Percentiles rank a stretch among this genome's conserved stretches.
These are phyloP conservation scores for Fusarium goolgardi DNA, from an alignment of 2,329 filamentous ascomycete genomes.

Conservation along the genomic window DNA sequence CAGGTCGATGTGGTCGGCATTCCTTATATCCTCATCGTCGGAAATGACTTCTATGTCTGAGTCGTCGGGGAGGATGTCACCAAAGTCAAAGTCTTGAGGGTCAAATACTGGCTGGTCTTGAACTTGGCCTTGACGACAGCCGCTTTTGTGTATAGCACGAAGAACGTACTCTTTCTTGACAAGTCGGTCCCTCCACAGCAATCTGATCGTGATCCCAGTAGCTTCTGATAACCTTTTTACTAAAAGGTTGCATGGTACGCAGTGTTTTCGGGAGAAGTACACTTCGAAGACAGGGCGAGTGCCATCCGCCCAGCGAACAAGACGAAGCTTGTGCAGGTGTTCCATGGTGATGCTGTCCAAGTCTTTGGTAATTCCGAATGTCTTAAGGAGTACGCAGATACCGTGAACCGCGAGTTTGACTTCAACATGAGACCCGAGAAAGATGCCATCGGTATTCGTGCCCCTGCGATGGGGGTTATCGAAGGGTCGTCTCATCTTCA, in stretches of 20 bases:
- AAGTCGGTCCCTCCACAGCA: conserved; percentile 48
- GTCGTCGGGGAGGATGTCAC: conserved; percentile 29
- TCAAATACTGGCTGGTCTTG: conserved; percentile 13
- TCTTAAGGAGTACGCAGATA: conserved; percentile 45
- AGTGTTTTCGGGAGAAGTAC: conserved; percentile 53
- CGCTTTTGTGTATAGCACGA: neutral
- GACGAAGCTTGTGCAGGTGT: conserved; percentile 42
- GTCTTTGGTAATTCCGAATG: conserved; percentile 44
- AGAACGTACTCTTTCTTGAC: conserved; percentile 45
- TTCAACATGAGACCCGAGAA: conserved; percentile 54
- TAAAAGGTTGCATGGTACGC: conserved; percentile 45
- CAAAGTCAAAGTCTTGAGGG: conserved; percentile 43
- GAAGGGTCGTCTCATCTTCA: conserved; percentile 48
- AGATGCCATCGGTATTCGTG: conserved; percentile 41
- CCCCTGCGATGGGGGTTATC: conserved; percentile 37
- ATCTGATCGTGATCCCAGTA: conserved; percentile 46
- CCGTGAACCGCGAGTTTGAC: conserved; percentile 55
- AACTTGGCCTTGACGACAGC: neutral
- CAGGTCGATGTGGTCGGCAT: conserved; percentile 39
- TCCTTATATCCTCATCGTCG: conserved; percentile 10
- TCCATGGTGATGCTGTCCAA: conserved; percentile 35
- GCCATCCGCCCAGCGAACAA: conserved; percentile 44
- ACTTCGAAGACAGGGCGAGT: conserved; percentile 49
- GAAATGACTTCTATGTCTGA: conserved; percentile 32
- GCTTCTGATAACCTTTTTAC: conserved; percentile 41